phyloP scores from a whole-genome alignment of 345 rosid species.

The Melaleuca quinquenervia region DNA sequence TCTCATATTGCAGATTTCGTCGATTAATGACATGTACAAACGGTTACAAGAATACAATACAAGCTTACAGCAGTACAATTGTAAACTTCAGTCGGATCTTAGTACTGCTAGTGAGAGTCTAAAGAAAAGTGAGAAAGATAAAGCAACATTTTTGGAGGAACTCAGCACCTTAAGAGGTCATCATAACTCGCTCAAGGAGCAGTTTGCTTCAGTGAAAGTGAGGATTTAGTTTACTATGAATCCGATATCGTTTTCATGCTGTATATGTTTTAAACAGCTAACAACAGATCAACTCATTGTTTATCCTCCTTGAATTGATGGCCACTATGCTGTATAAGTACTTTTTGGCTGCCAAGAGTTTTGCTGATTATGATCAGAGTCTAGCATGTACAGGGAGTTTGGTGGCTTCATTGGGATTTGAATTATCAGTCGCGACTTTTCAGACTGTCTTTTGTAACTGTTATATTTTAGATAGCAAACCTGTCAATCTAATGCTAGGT shows the following conservation, averaged over 20 bases:
- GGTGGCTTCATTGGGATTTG: neutral
- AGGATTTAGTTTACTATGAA: slow-evolving; percentile 9
- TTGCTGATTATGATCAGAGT: neutral
- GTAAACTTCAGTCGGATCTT: slow-evolving; percentile 91
- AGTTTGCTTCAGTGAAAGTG: slow-evolving; percentile 63
- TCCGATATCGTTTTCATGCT: neutral
- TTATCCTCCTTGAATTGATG: neutral
- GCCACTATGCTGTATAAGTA: neutral
- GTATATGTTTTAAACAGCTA: neutral
- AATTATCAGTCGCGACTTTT: neutral
- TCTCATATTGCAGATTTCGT: slow-evolving; percentile 46
- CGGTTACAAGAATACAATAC: slow-evolving; percentile 88
- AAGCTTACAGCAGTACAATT: slow-evolving; percentile 86
- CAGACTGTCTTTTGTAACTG: neutral
- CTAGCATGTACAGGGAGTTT: neutral
- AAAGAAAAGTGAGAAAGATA: slow-evolving; percentile 82
- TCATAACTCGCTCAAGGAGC: slow-evolving; percentile 60
- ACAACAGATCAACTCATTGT: neutral
- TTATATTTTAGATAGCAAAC: neutral
- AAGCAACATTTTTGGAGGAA: slow-evolving; percentile 61
- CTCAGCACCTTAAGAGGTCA: slow-evolving; percentile 75
- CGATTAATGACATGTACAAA: slow-evolving; percentile 93
- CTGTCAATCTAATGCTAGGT: neutral
- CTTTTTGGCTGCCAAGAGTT: neutral
- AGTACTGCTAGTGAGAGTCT: slow-evolving; percentile 66